These are phyloP conservation scores for Fusarium mangiferae DNA, from an alignment of 2,329 filamentous ascomycete genomes.

Conservation along the genomic window DNA sequence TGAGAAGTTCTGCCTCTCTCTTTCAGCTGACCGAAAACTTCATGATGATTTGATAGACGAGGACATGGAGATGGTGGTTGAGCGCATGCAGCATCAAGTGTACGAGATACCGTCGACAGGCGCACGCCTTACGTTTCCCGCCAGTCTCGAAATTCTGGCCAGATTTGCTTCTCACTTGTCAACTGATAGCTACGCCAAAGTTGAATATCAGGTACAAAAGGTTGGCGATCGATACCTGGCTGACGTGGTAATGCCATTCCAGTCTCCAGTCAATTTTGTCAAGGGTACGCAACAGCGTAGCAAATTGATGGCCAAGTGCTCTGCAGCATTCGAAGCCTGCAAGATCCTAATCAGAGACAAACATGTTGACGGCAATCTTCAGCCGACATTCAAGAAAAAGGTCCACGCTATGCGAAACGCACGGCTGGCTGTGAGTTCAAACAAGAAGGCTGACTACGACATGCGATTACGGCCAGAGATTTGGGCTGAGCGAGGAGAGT, in stretches of 20 bases:
- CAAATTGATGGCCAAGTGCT: constrained; percentile 85
- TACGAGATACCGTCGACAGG: constrained; percentile 74
- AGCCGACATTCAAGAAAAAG: constrained; percentile 76
- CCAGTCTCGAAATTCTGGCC: constrained; percentile 76
- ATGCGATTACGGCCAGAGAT: constrained; percentile 83
- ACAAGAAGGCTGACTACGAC: constrained; percentile 76
- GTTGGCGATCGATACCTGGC: constrained; percentile 72
- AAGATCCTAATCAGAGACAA: constrained; percentile 72
- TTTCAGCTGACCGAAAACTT: constrained; percentile 77
- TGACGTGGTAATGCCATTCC: constrained; percentile 81
- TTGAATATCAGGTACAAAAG: constrained; percentile 71
- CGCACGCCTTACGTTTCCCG: constrained; percentile 81
- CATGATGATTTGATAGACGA: constrained; percentile 38
- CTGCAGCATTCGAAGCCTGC: constrained; percentile 88
- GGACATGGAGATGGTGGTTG: constrained; percentile 18
- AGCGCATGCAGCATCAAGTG: constrained; percentile 53
- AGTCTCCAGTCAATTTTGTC: constrained; percentile 75
- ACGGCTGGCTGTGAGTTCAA: constrained; percentile 80
- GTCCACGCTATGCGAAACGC: constrained; percentile 90
- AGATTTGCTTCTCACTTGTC: constrained; percentile 77
- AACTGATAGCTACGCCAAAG: constrained; percentile 44
- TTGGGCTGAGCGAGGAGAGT: constrained; percentile 66
- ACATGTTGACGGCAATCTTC: constrained; percentile 78
- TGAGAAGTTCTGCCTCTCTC: constrained; percentile 76
- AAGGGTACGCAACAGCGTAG: constrained; percentile 71